These are phyloP conservation scores for Mucor sp. DNA, from an alignment of 371 early-diverging fungal species.

Conservation along the genomic window DNA sequence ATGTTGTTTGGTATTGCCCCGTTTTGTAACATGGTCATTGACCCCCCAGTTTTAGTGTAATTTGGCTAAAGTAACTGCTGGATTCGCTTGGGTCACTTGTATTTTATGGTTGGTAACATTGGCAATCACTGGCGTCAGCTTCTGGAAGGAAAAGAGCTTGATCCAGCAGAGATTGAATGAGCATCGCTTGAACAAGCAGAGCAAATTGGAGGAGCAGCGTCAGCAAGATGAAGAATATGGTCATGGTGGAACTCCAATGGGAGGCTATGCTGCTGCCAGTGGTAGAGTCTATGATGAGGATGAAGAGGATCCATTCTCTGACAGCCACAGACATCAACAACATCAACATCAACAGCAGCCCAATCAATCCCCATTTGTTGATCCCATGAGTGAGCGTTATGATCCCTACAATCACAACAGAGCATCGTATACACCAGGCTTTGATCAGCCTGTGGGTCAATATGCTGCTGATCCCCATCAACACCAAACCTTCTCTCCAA, in stretches of 20 bases:
- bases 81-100: constrained; percentile 51
- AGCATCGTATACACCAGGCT: constrained; percentile 7
- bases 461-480: constrained; percentile 7
- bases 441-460: constrained; percentile 16
- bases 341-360: neutral
- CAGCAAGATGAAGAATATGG: constrained; percentile 5
- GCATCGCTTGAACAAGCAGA: constrained; percentile 41
- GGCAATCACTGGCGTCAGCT: constrained; percentile 30
- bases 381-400: constrained; percentile 6
- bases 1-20: neutral
- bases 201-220: constrained; percentile 22
- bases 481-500: constrained; percentile 16
- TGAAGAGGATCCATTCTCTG: constrained; percentile 12
- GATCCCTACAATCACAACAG: constrained; percentile 3
- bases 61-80: constrained; percentile 40
- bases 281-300: constrained; percentile 2
- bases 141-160: constrained; percentile 43
- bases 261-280: constrained; percentile 6
- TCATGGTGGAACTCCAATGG: neutral
- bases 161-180: constrained; percentile 46
- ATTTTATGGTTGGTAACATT: constrained; percentile 43
- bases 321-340: constrained; percentile 11
- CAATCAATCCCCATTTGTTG: constrained; percentile 10
- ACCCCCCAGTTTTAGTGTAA: constrained; percentile 30
- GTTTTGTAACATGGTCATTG: neutral